phyloP scores from a whole-genome alignment of 2,329 filamentous ascomycete genomes.

The Iodosphaeria phyllophila region DNA sequence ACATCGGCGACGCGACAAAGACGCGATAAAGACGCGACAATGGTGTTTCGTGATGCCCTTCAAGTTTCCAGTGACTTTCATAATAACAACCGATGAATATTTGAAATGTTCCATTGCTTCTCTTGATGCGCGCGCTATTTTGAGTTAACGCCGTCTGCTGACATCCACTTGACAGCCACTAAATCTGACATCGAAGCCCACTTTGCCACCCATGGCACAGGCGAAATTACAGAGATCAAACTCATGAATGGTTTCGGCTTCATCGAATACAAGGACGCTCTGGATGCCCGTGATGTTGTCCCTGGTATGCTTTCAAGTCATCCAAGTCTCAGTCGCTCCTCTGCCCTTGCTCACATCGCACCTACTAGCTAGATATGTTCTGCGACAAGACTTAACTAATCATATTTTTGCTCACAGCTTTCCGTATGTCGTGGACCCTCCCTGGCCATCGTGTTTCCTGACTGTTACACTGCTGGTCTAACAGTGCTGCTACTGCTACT shows the following conservation, averaged over 20 bases:
- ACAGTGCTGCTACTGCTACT: constrained; percentile 1
- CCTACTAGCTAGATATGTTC: constrained; percentile 2
- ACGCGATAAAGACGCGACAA: no score
- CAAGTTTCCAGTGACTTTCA: no score
- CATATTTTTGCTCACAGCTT: constrained; percentile 23
- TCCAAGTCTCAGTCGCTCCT: constrained; percentile 18
- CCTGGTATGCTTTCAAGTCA: no score
- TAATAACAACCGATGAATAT: no score
- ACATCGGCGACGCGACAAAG: no score
- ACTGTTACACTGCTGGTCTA: constrained; percentile 4
- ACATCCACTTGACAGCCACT: constrained; percentile 32
- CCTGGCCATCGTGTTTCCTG: constrained; percentile 15
- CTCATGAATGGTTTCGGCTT: constrained; percentile 99
- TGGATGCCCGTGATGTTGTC: constrained; percentile 96
- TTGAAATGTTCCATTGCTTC: no score
- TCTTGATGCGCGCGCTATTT: no score
- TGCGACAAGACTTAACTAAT: constrained; percentile 9
- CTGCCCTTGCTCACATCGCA: constrained; percentile 7
- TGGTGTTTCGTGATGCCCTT: no score
- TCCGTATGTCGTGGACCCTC: constrained; percentile 32
- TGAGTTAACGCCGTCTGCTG: no score
- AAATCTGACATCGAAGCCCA: constrained; percentile 94
- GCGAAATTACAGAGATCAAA: constrained; percentile 97
- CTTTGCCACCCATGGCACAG: constrained; percentile 88
- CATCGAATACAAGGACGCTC: constrained; percentile 96